Evolutionary conservation across 1,139 yeast species (phyloP).

Genomic region (Taphrina wiesneri): DNA sequence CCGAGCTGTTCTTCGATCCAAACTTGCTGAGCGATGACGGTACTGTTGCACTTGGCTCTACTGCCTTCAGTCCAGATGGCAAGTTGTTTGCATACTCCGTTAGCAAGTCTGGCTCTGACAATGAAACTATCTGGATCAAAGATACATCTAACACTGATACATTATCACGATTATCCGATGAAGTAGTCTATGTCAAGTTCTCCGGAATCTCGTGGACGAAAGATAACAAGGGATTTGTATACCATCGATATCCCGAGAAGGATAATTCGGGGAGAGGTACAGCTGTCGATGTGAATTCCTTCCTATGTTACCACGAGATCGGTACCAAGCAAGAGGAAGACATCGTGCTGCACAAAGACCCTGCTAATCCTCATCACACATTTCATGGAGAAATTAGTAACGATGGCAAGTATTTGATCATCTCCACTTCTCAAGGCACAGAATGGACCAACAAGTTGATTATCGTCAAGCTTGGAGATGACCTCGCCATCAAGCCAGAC

Average conservation of each 20-base stretch:
- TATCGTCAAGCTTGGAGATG: conserved; percentile 17
- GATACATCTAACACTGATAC: conserved; percentile 24
- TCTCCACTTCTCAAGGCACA: conserved; percentile 27
- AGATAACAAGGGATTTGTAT: conserved; percentile 27
- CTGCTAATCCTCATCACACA: conserved; percentile 19
- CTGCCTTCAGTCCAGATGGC: conserved; percentile 25
- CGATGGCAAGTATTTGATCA: conserved; percentile 22
- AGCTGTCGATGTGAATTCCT: conserved; percentile 24
- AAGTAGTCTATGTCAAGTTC: conserved; percentile 23
- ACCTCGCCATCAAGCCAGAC: not conserved
- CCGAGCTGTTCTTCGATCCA: conserved; percentile 33
- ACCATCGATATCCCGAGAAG: conserved; percentile 31
- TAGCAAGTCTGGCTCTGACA: conserved; percentile 25
- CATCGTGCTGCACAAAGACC: conserved; percentile 16
- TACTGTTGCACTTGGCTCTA: conserved; percentile 19
- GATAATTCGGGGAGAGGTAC: conserved; percentile 27
- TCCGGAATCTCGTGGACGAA: conserved; percentile 31
- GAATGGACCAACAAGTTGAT: conserved; percentile 21
- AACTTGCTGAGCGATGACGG: conserved; percentile 27
- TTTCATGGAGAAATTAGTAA: conserved; percentile 23
- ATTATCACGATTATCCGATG: not conserved
- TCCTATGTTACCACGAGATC: conserved; percentile 19
- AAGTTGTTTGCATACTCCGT: conserved; percentile 22
- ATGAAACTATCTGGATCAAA: conserved; percentile 25
- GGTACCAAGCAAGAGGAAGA: conserved; percentile 25